These are phyloP conservation scores for Thelephora aurantiotincta DNA, from an alignment of 768 basidiomycete genomes.

Conservation along the genomic window DNA sequence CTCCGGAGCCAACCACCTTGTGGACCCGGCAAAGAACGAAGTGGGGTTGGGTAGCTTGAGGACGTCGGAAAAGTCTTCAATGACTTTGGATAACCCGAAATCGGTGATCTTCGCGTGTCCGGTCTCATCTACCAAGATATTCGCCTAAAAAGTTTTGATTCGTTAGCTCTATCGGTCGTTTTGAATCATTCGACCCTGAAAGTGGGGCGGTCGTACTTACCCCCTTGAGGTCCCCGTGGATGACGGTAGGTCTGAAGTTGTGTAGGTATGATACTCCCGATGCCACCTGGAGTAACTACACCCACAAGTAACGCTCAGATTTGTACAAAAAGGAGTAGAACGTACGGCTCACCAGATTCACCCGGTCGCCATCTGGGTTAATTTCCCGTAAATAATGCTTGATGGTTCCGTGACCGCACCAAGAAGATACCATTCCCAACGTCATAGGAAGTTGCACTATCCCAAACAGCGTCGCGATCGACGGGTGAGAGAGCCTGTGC, in stretches of 20 bases:
- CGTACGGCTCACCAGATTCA: constrained; percentile 26
- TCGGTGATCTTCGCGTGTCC: constrained; percentile 44
- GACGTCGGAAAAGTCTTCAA: constrained; percentile 33
- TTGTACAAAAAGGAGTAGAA: background rate
- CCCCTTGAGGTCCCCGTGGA: constrained; percentile 52
- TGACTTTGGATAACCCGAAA: constrained; percentile 45
- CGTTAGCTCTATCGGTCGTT: too few relatives aligned
- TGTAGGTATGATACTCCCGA: constrained; percentile 46
- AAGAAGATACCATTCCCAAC: constrained; percentile 51
- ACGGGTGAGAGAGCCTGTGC: constrained; percentile 41
- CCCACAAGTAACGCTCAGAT: background rate
- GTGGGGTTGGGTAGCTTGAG: constrained; percentile 17
- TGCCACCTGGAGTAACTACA: constrained; percentile 38
- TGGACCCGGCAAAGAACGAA: constrained; percentile 20
- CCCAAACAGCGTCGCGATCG: constrained; percentile 41
- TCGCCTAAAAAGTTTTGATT: constrained; percentile 23
- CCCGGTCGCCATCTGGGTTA: constrained; percentile 26
- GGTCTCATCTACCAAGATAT: constrained; percentile 39
- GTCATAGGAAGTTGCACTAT: constrained; percentile 34
- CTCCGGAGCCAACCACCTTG: constrained; percentile 42
- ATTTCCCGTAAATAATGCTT: constrained; percentile 30
- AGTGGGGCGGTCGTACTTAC: constrained; percentile 18
- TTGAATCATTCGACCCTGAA: too few relatives aligned
- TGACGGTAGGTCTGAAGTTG: constrained; percentile 34
- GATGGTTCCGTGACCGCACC: constrained; percentile 47